These are phyloP conservation scores for Periconia macrospinosa DNA, from an alignment of 2,329 filamentous ascomycete species.

Conservation along the genomic window DNA sequence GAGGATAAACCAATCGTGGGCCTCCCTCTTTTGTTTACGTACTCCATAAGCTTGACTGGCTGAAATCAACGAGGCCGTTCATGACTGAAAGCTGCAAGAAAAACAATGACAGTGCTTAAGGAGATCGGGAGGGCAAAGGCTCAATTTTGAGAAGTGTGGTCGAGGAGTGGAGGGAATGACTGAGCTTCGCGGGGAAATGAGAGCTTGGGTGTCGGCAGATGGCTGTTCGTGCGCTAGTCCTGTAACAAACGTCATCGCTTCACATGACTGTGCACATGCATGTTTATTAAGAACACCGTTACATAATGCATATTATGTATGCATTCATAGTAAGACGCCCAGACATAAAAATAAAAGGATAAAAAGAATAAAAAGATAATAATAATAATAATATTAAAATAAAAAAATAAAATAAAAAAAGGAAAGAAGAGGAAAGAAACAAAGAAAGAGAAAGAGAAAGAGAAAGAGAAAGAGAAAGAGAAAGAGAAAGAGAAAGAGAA, in stretches of 20 bases:
- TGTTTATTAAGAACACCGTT: too few relatives aligned
- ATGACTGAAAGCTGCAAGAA: constrained; percentile 14
- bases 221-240: constrained; percentile 14
- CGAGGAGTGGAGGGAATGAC: neutral
- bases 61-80: constrained; percentile 45
- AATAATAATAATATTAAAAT: too few relatives aligned
- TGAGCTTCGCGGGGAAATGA: constrained; percentile 4
- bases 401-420: too few relatives aligned
- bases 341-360: too few relatives aligned
- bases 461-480: too few relatives aligned
- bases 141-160: neutral
- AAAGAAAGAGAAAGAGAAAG: too few relatives aligned
- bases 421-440: too few relatives aligned
- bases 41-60: constrained; percentile 53
- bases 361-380: too few relatives aligned
- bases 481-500: too few relatives aligned
- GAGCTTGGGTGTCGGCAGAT: constrained; percentile 13
- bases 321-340: too few relatives aligned
- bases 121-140: neutral
- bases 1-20: too few relatives aligned
- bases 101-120: neutral
- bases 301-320: too few relatives aligned
- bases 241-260: constrained; percentile 31
- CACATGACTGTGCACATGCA: neutral
- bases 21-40: constrained; percentile 20